Conservation (phyloP, 768 basidiomycete species). For the Terana coerulea region DNA sequence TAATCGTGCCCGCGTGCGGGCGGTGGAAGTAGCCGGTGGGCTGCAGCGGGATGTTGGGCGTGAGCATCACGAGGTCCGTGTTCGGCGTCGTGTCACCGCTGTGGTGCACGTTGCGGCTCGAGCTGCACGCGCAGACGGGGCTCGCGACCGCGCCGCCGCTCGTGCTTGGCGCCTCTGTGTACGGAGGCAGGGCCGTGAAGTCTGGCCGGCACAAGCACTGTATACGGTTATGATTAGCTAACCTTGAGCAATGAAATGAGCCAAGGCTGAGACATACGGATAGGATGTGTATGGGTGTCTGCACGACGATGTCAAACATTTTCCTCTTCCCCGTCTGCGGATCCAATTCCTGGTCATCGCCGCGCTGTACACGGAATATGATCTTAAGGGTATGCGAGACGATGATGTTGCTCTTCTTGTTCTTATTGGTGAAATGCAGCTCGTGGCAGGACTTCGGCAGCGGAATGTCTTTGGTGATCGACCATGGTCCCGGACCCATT, state of each 20-base stretch:
- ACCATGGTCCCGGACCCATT: conserved; percentile 88
- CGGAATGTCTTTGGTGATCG: conserved; percentile 61
- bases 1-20: neutral
- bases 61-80: neutral
- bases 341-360: conserved; percentile 64
- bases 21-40: conserved; percentile 1
- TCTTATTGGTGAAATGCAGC: conserved; percentile 78
- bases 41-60: conserved; percentile 2
- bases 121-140: conserved; percentile 11
- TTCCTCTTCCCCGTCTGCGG: conserved; percentile 69
- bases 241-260: neutral
- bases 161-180: conserved; percentile 43
- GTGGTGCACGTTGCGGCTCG: conserved; percentile 1
- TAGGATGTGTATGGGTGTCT: conserved; percentile 82
- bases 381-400: conserved; percentile 79
- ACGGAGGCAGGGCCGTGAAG: conserved; percentile 75
- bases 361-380: conserved; percentile 77
- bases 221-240: neutral
- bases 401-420: conserved; percentile 68
- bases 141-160: conserved; percentile 1
- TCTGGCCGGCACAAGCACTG: conserved; percentile 83
- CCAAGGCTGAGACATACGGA: conserved; percentile 52
- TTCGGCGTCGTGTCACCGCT: neutral
- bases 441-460: conserved; percentile 61
- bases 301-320: conserved; percentile 82